Conservation (phyloP, 352 stramenopile species). For the Phytophthora megakarya region DNA sequence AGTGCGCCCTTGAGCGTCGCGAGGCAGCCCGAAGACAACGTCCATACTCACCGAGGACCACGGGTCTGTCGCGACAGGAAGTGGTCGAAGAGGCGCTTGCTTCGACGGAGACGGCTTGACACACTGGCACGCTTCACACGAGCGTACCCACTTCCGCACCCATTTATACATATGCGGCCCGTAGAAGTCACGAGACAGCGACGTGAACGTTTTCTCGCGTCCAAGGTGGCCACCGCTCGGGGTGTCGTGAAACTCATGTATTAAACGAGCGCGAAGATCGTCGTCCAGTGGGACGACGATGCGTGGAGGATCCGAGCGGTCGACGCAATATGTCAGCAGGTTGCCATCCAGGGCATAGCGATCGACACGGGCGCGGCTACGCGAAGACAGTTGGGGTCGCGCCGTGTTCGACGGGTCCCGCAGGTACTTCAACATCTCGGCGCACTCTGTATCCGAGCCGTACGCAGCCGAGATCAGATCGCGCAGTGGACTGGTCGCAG, state of each 20-base stretch:
- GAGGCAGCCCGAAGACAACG: slow-evolving; percentile 26
- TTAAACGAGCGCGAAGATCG: too few species aligned
- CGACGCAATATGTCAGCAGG: slow-evolving; percentile 15
- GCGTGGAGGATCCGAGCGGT: background rate
- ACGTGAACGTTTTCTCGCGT: slow-evolving; percentile 34
- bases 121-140: too few species aligned
- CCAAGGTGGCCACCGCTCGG: slow-evolving; percentile 23
- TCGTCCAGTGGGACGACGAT: too few species aligned
- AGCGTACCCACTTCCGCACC: slow-evolving; percentile 34
- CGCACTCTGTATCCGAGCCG: background rate
- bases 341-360: slow-evolving; percentile 3
- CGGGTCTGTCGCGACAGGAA: slow-evolving; percentile 1
- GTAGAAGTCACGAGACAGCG: slow-evolving; percentile 24
- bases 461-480: background rate
- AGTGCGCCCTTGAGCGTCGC: slow-evolving; percentile 7
- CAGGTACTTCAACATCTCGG: slow-evolving; percentile 20
- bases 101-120: background rate
- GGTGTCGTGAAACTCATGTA: too few species aligned
- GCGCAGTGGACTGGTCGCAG: background rate
- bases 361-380: background rate
- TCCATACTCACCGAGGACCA: slow-evolving; percentile 29
- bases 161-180: slow-evolving; percentile 40
- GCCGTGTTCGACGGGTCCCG: background rate
- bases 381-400: background rate
- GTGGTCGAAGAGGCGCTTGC: slow-evolving; percentile 7